Percentiles rank a stretch among this genome's conserved stretches.
phyloP scores from a whole-genome alignment of 2,329 filamentous ascomycete species.

The Aureobasidium sp. region DNA sequence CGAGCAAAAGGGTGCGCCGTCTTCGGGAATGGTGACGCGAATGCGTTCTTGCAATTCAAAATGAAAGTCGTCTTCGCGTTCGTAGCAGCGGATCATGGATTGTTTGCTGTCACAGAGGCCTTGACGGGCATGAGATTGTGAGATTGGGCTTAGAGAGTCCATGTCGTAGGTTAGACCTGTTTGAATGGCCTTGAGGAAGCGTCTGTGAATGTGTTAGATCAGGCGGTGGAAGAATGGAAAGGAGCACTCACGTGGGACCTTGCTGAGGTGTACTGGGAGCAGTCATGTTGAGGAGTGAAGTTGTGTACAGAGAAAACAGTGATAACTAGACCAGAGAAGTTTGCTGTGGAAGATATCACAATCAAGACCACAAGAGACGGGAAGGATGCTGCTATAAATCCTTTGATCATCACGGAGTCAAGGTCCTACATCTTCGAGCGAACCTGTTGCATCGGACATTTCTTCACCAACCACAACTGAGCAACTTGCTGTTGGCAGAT shows the following conservation, averaged over 20 bases:
- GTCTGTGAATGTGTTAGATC: neutral
- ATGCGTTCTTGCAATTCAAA: conserved; percentile 9
- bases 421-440: neutral
- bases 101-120: neutral
- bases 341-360: no score
- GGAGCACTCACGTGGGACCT: neutral
- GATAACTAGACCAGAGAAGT: no score
- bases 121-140: neutral
- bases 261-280: neutral
- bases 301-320: neutral
- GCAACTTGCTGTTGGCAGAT: neutral
- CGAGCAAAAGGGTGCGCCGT: neutral
- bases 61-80: neutral
- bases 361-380: neutral
- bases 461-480: neutral
- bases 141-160: neutral
- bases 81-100: conserved; percentile 5
- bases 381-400: neutral
- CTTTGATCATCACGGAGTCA: neutral
- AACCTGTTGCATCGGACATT: neutral
- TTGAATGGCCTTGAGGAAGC: neutral
- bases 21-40: neutral
- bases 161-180: neutral
- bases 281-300: neutral
- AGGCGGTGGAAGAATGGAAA: no score